Evolutionary conservation across 2,329 filamentous ascomycete genomes (phyloP).

Genomic region (Calonectria hawksworthii): DNA sequence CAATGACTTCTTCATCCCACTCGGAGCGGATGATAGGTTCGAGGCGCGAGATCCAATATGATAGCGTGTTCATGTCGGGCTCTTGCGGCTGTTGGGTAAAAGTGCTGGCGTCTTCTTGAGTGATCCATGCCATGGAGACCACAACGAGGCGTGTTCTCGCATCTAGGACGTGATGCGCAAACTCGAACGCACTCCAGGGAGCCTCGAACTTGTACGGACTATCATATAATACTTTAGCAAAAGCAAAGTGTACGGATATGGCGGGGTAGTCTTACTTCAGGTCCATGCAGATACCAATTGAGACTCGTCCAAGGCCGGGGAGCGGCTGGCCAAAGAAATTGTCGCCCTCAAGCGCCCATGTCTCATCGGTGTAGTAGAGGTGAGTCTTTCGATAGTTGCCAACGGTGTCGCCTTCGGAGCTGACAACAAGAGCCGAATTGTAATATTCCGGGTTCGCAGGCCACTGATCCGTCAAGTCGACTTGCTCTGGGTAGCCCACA

Average conservation of each 20-base stretch:
- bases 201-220: slow-evolving; percentile 57
- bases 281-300: slow-evolving; percentile 75
- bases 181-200: slow-evolving; percentile 57
- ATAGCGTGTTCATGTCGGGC: slow-evolving; percentile 80
- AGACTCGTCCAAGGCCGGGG: slow-evolving; percentile 63
- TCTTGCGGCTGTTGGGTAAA: slow-evolving; percentile 65
- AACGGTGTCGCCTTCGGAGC: slow-evolving; percentile 69
- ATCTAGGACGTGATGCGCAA: slow-evolving; percentile 70
- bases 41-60: slow-evolving; percentile 81
- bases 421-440: slow-evolving; percentile 68
- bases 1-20: slow-evolving; percentile 70
- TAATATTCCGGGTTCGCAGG: slow-evolving; percentile 68
- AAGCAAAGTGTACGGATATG: neutral
- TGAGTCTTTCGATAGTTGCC: slow-evolving; percentile 73
- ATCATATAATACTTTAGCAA: slow-evolving; percentile 16
- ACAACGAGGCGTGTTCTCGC: slow-evolving; percentile 73
- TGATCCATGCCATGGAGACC: slow-evolving; percentile 85
- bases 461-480: slow-evolving; percentile 65
- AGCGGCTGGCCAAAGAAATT: slow-evolving; percentile 65
- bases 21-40: slow-evolving; percentile 73
- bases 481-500: slow-evolving; percentile 81
- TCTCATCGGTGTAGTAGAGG: slow-evolving; percentile 72
- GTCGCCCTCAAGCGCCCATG: slow-evolving; percentile 70
- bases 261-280: slow-evolving; percentile 62
- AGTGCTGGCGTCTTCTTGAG: slow-evolving; percentile 63